Conservation (phyloP, 805 yeast genomes). For the Hanseniaspora pseudoguilliermondii region DNA sequence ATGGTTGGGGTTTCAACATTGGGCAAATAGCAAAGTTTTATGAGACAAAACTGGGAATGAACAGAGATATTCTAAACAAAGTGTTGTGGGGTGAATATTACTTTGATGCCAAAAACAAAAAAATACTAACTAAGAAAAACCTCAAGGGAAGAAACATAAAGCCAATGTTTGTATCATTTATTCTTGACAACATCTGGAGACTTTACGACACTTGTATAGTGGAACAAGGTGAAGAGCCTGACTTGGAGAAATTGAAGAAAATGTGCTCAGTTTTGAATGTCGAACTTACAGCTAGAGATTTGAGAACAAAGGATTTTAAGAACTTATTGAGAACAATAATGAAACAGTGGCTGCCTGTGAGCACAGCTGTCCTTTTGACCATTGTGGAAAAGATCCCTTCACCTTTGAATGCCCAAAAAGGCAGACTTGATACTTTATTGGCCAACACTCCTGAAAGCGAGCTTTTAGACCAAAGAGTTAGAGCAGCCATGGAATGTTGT, state of each 20-base stretch:
- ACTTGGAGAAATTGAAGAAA: constrained; percentile 59
- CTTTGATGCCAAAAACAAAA: constrained; percentile 80
- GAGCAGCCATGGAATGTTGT: constrained; percentile 51
- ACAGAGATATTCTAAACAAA: constrained; percentile 61
- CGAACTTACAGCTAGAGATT: constrained; percentile 59
- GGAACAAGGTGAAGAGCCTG: constrained; percentile 26
- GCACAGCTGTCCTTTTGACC: constrained; percentile 70
- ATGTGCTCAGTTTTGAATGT: constrained; percentile 60
- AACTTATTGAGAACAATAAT: constrained; percentile 51
- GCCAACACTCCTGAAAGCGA: constrained; percentile 21
- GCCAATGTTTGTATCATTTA: constrained; percentile 76
- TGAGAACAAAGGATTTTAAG: constrained; percentile 65
- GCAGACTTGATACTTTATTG: constrained; percentile 56
- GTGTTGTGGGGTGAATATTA: constrained; percentile 94
- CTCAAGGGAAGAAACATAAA: constrained; percentile 50
- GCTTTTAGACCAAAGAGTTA: constrained; percentile 37
- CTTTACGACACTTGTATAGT: constrained; percentile 60
- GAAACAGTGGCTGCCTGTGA: constrained; percentile 90
- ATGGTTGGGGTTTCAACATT: constrained; percentile 95
- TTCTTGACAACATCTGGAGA: constrained; percentile 85
- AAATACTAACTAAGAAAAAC: constrained; percentile 55
- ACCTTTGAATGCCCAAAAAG: constrained; percentile 62
- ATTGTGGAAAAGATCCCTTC: constrained; percentile 79
- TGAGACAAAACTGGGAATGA: constrained; percentile 73
- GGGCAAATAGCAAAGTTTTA: constrained; percentile 80